phyloP scores from a whole-genome alignment of 257 asterid genomes.

The Solanum infundibuliforme region DNA sequence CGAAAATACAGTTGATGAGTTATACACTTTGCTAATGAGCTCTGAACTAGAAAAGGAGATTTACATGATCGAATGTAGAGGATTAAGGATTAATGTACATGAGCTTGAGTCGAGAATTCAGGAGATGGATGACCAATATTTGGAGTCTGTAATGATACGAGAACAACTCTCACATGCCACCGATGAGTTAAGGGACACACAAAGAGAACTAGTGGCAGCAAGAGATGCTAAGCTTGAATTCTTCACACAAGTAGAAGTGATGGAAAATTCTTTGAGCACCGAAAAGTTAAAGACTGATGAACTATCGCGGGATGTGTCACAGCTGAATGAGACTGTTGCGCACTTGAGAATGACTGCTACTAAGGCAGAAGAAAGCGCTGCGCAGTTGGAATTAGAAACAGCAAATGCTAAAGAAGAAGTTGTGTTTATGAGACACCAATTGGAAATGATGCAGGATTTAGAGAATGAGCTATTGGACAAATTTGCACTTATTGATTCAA shows the following conservation, averaged over 20 bases:
- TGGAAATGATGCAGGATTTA: conserved; percentile 18
- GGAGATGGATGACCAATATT: conserved; percentile 2
- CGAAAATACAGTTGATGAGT: conserved; percentile 35
- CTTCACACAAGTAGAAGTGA: conserved; percentile 3
- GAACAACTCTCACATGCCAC: conserved; percentile 16
- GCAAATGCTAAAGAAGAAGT: conserved; percentile 9
- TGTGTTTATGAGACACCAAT: neutral
- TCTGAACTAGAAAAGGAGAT: conserved; percentile 35
- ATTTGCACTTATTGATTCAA: conserved; percentile 9
- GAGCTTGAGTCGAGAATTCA: conserved; percentile 29
- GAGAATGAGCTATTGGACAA: conserved; percentile 29
- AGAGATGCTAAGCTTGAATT: conserved; percentile 21
- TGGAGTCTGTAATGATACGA: conserved; percentile 13
- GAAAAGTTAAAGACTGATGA: conserved; percentile 27
- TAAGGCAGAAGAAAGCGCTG: conserved; percentile 9
- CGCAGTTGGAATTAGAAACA: neutral
- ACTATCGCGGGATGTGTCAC: conserved; percentile 13
- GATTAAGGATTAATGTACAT: conserved; percentile 7
- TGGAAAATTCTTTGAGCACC: conserved; percentile 6
- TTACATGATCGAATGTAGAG: conserved; percentile 24
- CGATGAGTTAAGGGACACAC: conserved; percentile 16
- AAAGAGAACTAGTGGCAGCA: conserved; percentile 11
- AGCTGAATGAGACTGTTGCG: conserved; percentile 11
- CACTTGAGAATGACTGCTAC: conserved; percentile 7
- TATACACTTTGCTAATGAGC: conserved; percentile 21